These are phyloP conservation scores for Pseudogymnoascus destructans DNA, from an alignment of 2,329 filamentous ascomycete species.

Conservation along the genomic window DNA sequence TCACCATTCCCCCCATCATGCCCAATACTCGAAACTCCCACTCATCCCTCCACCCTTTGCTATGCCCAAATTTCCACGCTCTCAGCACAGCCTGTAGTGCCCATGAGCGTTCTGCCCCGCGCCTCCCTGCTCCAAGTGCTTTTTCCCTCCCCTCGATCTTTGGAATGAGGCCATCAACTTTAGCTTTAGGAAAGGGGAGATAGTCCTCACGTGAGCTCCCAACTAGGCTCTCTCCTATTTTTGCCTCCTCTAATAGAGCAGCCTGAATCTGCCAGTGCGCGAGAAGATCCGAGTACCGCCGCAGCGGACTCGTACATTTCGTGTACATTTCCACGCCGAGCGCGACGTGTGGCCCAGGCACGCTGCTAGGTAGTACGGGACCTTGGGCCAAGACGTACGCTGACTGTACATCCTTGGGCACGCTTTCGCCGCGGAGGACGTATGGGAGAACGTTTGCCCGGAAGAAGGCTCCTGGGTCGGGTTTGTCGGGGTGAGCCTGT, in stretches of 20 bases:
- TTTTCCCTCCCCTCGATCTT: conserved; percentile 21
- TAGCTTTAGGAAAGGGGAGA: conserved; percentile 22
- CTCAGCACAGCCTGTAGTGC: conserved; percentile 46
- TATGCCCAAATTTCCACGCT: conserved; percentile 38
- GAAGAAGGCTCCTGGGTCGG: conserved; percentile 20
- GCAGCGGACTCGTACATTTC: conserved; percentile 53
- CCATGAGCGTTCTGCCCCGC: conserved; percentile 34
- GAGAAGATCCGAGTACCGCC: conserved; percentile 48
- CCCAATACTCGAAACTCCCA: conserved; percentile 4
- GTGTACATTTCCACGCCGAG: conserved; percentile 48
- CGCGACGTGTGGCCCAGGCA: conserved; percentile 41
- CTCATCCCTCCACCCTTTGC: background rate
- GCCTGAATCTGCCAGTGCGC: conserved; percentile 55
- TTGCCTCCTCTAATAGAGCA: conserved; percentile 36
- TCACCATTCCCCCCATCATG: conserved; percentile 1
- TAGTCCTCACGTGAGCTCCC: conserved; percentile 23
- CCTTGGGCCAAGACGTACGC: conserved; percentile 32
- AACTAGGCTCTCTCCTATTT: conserved; percentile 26
- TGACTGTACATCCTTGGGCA: conserved; percentile 1
- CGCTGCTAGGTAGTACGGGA: conserved; percentile 37
- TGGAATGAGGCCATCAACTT: conserved; percentile 21
- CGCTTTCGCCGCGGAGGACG: background rate
- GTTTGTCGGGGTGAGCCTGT: conserved; percentile 17
- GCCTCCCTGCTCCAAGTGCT: conserved; percentile 13
- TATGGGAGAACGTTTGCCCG: conserved; percentile 17